These are phyloP conservation scores for Stachybotrys elegans DNA, from an alignment of 2,329 filamentous ascomycete genomes.

Conservation along the genomic window DNA sequence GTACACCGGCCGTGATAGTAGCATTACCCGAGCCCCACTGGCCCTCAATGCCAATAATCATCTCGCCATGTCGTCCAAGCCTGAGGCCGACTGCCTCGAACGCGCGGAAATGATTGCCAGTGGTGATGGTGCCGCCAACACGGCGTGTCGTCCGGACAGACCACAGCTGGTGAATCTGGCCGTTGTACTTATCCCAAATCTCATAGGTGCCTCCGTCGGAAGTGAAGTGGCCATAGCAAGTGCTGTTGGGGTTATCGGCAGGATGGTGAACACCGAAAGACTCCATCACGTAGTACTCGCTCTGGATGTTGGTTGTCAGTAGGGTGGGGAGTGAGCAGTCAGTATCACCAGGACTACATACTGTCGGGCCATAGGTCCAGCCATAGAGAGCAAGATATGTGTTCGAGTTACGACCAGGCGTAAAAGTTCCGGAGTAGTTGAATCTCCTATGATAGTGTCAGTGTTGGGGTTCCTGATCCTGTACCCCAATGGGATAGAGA, in stretches of 20 bases:
- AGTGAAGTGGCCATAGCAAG: slow-evolving; percentile 43
- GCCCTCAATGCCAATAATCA: slow-evolving; percentile 46
- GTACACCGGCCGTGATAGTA: slow-evolving; percentile 5
- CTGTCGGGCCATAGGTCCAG: slow-evolving; percentile 7
- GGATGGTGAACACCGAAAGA: slow-evolving; percentile 8
- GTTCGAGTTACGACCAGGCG: slow-evolving; percentile 36
- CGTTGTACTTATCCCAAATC: slow-evolving; percentile 33
- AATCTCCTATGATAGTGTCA: slow-evolving; percentile 19
- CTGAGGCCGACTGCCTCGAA: slow-evolving; percentile 44
- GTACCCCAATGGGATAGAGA: no score
- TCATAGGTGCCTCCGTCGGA: slow-evolving; percentile 49
- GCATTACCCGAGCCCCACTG: slow-evolving; percentile 29
- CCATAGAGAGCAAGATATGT: slow-evolving; percentile 15
- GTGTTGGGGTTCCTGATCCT: no score
- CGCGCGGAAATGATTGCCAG: slow-evolving; percentile 47
- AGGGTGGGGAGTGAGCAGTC: neutral
- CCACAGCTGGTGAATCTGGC: slow-evolving; percentile 51
- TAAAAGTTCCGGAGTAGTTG: slow-evolving; percentile 28
- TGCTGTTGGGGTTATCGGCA: slow-evolving; percentile 12
- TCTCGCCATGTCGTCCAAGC: slow-evolving; percentile 47
- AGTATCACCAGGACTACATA: slow-evolving; percentile 1
- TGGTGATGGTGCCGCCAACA: slow-evolving; percentile 47
- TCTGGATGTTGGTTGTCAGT: neutral
- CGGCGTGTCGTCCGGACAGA: slow-evolving; percentile 41
- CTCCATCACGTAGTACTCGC: slow-evolving; percentile 9